Conservation (phyloP, 345 rosid genomes). For the Streptanthus diversifolius region DNA sequence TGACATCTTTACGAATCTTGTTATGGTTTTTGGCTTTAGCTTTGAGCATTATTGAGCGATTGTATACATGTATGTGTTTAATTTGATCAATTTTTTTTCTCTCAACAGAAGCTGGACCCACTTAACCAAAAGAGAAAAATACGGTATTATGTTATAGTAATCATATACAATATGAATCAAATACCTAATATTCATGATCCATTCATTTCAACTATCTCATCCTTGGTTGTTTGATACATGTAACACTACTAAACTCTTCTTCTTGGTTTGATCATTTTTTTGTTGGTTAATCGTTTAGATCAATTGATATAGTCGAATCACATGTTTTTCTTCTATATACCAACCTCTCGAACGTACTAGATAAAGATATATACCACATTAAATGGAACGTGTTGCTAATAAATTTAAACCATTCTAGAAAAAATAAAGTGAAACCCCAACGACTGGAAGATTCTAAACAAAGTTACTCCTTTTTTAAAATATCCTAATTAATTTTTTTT, state of each 20-base stretch:
- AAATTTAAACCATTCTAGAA: not conserved
- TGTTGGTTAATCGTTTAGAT: not conserved
- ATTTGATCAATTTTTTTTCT: not conserved
- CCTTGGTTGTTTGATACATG: not conserved
- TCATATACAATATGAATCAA: not conserved
- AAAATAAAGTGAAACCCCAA: not conserved
- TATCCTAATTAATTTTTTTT: not conserved
- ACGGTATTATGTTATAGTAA: not conserved
- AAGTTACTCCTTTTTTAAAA: not conserved
- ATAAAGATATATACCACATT: not conserved
- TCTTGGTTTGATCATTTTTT: not conserved
- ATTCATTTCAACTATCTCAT: not conserved
- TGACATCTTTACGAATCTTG: not conserved
- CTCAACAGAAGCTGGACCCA: constrained; percentile 13
- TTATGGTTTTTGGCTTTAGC: not conserved
- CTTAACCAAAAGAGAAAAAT: not conserved
- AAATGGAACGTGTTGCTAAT: not conserved
- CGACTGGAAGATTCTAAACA: not conserved
- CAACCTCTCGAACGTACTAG: constrained; percentile 15
- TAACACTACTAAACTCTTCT: constrained; percentile 3
- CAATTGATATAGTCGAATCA: constrained; percentile 15
- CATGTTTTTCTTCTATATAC: not conserved
- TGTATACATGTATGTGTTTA: not conserved
- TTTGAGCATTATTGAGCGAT: constrained; percentile 5
- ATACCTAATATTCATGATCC: not conserved